These are phyloP conservation scores for Rubus parviflorus DNA, from an alignment of 306 rosid species.

Conservation along the genomic window DNA sequence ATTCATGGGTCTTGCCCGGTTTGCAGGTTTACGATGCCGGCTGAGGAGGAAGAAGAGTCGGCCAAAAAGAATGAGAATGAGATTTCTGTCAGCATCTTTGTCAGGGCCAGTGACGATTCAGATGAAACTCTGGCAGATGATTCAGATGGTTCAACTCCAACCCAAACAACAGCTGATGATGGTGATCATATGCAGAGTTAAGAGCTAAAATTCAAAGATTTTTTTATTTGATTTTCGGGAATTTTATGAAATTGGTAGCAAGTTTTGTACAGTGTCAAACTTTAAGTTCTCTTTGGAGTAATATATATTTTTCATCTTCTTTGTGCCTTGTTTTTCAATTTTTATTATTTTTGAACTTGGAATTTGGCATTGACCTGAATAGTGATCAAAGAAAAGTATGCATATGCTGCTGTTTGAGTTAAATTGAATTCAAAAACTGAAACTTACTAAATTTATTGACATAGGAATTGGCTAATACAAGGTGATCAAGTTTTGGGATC, in stretches of 20 bases:
- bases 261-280: slow-evolving; percentile 33
- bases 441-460: not conserved
- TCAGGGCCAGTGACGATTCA: slow-evolving; percentile 31
- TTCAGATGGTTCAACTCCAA: slow-evolving; percentile 31
- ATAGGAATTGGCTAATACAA: not conserved
- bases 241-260: not conserved
- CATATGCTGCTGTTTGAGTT: too few species aligned
- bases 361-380: too few species aligned
- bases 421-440: not conserved
- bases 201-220: not conserved
- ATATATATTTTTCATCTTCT: not conserved
- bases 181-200: slow-evolving; percentile 23
- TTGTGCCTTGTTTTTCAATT: not conserved
- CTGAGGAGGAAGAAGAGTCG: slow-evolving; percentile 47
- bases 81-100: slow-evolving; percentile 64
- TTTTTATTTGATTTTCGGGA: not conserved
- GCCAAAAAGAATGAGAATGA: slow-evolving; percentile 50
- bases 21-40: slow-evolving; percentile 73
- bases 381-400: too few species aligned
- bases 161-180: slow-evolving; percentile 15
- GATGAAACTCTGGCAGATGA: slow-evolving; percentile 35
- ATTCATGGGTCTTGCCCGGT: slow-evolving; percentile 83
- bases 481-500: not conserved
- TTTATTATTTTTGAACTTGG: not conserved
- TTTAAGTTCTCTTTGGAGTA: slow-evolving; percentile 8